Base-by-base conservation (phyloP, 257 asterid genomes). In the Eucommia ulmoides region DNA sequence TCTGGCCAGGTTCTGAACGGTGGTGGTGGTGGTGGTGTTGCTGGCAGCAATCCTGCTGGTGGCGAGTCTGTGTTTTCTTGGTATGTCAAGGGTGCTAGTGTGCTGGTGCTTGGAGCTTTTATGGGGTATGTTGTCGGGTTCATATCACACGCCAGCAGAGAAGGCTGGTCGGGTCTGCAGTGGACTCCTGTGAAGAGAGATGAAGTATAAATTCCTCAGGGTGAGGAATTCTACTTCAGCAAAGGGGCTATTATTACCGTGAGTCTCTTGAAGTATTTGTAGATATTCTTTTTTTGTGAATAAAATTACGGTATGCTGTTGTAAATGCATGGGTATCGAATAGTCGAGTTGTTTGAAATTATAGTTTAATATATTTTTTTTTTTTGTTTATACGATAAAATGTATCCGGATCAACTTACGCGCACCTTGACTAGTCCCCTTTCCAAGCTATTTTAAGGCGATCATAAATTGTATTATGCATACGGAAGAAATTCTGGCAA, bases 151-250 rank as follows among this genome's bases (percentile, higher is more conserved):
- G 63, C 64, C 0, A 55, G 63, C 23, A 75, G 64, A 50, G 80
- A 65, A n/a, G 55, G 58, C 41, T 54, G 44, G 35, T 8, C 12
- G 2, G 51, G 50, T 46, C 47, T 69, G 23, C 55, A 48, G n/a
- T 87, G 96, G 96, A 74, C 73, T 20, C 81, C 78, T 7, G 80
- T 87, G 19, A 87, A 77, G 77, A 53, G 60, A 2, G 84, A 78
- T 7, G 96, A 74, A 9, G 42, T 29, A 19, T 70, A 14, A 38
- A 4, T 18, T 38, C 12, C 8, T 29, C 38, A 29, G 38, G 7
- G 38, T 29, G 12, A 12, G 7, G 12, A 29, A 29, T 29, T 29
- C 38, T 5, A 29, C 38, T 29, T 29, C 12, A 12, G 38, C 38
- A 7, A 29, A 29, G 38, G 38, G 12, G 12, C 38, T 29, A 7